Evolutionary conservation across 2,329 filamentous ascomycete genomes (phyloP).

Genomic region (Hypoxylon sp.): DNA sequence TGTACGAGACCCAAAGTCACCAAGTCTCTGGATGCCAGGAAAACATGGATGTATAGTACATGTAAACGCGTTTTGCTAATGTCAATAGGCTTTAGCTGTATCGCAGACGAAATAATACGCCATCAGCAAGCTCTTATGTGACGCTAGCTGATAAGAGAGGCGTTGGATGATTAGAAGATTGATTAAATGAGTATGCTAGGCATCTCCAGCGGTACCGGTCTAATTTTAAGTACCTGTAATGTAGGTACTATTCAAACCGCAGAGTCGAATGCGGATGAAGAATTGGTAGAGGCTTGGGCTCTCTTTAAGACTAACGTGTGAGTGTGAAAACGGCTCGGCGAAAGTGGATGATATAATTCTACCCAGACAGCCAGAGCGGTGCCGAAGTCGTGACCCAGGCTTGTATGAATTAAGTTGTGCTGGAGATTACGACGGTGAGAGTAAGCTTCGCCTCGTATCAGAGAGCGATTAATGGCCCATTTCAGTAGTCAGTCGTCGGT

Average conservation of each 20-base stretch:
- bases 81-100: constrained; percentile 37
- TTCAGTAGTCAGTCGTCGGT: background rate
- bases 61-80: constrained; percentile 22
- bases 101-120: constrained; percentile 43
- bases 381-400: background rate
- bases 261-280: background rate
- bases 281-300: constrained; percentile 1
- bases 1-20: constrained; percentile 10
- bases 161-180: constrained; percentile 48
- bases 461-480: background rate
- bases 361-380: background rate
- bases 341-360: constrained; percentile 13
- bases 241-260: background rate
- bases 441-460: constrained; percentile 1
- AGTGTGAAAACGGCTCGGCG: background rate
- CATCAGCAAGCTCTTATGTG: constrained; percentile 43
- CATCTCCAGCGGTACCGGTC: background rate
- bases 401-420: constrained; percentile 1
- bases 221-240: background rate
- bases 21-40: constrained; percentile 16
- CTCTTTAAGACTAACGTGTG: background rate
- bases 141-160: constrained; percentile 47
- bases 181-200: constrained; percentile 39
- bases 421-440: constrained; percentile 1
- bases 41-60: constrained; percentile 12